Conservation (phyloP, 495 filamentous ascomycete species). For the Trichoderma asperelloides region DNA sequence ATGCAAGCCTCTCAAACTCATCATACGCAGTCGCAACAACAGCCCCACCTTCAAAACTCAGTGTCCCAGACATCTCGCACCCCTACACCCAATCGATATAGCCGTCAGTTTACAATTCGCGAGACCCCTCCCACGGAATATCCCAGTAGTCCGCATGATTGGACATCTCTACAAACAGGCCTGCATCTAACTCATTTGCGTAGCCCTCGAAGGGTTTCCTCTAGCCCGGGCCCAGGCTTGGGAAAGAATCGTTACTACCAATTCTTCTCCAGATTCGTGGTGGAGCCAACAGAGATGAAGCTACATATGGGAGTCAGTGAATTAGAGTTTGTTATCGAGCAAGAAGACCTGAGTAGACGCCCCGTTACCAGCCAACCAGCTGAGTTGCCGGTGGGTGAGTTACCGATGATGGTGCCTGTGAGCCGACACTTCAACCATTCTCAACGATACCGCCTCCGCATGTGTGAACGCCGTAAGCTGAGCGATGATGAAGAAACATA, state of each 20-base stretch:
- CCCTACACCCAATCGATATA: neutral
- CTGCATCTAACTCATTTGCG: constrained; percentile 44
- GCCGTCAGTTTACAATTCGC: neutral
- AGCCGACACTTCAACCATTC: constrained; percentile 28
- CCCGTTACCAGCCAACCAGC: constrained; percentile 8
- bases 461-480: constrained; percentile 18
- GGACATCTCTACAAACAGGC: constrained; percentile 29
- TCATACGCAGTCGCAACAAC: neutral
- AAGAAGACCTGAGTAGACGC: neutral
- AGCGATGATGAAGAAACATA: neutral
- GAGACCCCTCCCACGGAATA: constrained; percentile 11
- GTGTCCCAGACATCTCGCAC: neutral
- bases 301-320: neutral
- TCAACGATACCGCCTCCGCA: constrained; percentile 31
- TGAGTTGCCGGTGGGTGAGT: constrained; percentile 16
- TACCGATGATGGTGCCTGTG: constrained; percentile 13
- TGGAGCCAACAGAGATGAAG: constrained; percentile 24
- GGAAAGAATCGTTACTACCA: constrained; percentile 25
- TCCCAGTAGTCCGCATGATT: constrained; percentile 25
- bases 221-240: constrained; percentile 9
- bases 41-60: neutral
- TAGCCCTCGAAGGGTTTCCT: constrained; percentile 35
- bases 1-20: neutral
- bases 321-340: neutral
- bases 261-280: constrained; percentile 29